Evolutionary conservation across 148 eudicot species (phyloP).

Genomic region (Camellia granthamiana): DNA sequence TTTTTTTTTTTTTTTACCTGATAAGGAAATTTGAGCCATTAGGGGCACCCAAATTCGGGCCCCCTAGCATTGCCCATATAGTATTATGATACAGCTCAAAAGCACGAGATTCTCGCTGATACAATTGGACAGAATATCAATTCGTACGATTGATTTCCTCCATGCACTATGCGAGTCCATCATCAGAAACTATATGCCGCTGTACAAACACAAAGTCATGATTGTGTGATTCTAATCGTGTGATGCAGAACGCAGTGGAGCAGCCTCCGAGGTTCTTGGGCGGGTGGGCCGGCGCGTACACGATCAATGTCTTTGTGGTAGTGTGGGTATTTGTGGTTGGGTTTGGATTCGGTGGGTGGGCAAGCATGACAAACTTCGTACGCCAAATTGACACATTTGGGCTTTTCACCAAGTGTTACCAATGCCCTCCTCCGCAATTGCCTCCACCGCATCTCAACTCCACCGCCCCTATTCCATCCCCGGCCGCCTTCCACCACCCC

Average conservation of each 20-base stretch:
- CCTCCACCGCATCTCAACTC: slow-evolving; percentile 32
- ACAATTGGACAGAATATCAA: not conserved
- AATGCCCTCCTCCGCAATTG: slow-evolving; percentile 59
- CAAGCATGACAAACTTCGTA: slow-evolving; percentile 75
- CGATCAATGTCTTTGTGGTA: slow-evolving; percentile 58
- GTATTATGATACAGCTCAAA: not conserved
- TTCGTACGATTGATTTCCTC: not conserved
- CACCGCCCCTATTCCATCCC: slow-evolving; percentile 49
- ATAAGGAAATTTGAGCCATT: too few species aligned
- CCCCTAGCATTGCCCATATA: too few species aligned
- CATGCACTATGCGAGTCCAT: not conserved
- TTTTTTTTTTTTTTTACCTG: too few species aligned
- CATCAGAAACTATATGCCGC: too few species aligned
- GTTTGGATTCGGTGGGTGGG: slow-evolving; percentile 96
- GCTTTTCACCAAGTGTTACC: slow-evolving; percentile 85
- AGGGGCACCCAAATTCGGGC: too few species aligned
- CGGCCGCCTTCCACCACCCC: slow-evolving; percentile 38
- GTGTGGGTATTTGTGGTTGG: slow-evolving; percentile 82
- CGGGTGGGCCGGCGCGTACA: slow-evolving; percentile 71
- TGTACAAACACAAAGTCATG: not conserved
- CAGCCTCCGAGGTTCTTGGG: slow-evolving; percentile 73
- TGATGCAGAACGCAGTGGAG: slow-evolving; percentile 80
- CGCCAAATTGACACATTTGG: slow-evolving; percentile 91
- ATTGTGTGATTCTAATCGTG: not conserved
- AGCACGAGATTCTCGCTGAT: slow-evolving; percentile 6